phyloP scores from a whole-genome alignment of 768 basidiomycete genomes.

The Boletus rubroflammeus region DNA sequence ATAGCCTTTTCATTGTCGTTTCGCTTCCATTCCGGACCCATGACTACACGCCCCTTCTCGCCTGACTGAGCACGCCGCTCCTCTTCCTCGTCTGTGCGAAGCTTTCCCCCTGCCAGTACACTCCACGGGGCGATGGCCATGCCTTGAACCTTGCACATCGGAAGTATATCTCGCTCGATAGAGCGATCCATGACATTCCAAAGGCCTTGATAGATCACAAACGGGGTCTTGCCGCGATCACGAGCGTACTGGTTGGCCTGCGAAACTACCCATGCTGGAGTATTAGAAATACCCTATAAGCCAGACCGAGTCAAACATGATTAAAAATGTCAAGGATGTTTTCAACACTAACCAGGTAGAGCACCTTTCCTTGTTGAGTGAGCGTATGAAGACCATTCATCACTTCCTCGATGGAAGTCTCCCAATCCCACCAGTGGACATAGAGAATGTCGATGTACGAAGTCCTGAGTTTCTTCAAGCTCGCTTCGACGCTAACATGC shows the following conservation, averaged over 20 bases:
- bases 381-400: slow-evolving; percentile 44
- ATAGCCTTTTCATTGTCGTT: slow-evolving; percentile 34
- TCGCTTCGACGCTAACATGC: slow-evolving; percentile 31
- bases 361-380: slow-evolving; percentile 42
- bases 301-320: neutral
- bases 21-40: slow-evolving; percentile 32
- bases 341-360: slow-evolving; percentile 33
- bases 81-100: slow-evolving; percentile 33
- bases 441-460: slow-evolving; percentile 59
- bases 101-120: slow-evolving; percentile 30
- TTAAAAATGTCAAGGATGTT: neutral
- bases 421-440: slow-evolving; percentile 51
- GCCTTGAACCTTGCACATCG: slow-evolving; percentile 31
- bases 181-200: slow-evolving; percentile 45
- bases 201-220: slow-evolving; percentile 50
- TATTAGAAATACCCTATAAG: slow-evolving; percentile 39
- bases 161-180: slow-evolving; percentile 53
- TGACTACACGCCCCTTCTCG: slow-evolving; percentile 38
- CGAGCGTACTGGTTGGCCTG: slow-evolving; percentile 50
- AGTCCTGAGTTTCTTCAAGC: slow-evolving; percentile 50
- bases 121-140: slow-evolving; percentile 37
- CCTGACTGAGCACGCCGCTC: slow-evolving; percentile 21
- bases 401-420: slow-evolving; percentile 43
- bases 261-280: slow-evolving; percentile 49
- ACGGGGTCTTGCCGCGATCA: slow-evolving; percentile 46